Conservation (phyloP, 345 rosid species). For the Mallotus nudiflorus region DNA sequence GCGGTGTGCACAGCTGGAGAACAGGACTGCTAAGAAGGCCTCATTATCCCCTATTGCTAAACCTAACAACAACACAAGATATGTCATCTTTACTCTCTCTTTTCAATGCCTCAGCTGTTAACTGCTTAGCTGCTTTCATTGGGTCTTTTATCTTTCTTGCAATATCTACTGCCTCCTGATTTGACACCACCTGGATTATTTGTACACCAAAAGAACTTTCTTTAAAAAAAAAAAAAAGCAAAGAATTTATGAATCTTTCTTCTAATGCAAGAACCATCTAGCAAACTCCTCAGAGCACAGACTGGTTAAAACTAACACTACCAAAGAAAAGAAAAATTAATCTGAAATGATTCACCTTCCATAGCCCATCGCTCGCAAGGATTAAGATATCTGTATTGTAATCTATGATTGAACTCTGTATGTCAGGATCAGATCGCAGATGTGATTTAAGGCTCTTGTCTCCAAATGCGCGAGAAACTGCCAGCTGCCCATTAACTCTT, state of each 20-base stretch:
- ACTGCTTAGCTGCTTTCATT: conserved; percentile 72
- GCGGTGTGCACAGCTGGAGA: conserved; percentile 18
- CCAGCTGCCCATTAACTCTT: conserved; percentile 73
- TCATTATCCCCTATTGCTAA: conserved; percentile 54
- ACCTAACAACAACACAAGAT: conserved; percentile 71
- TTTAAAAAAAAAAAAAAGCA: background rate
- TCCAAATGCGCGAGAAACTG: conserved; percentile 77
- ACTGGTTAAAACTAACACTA: background rate
- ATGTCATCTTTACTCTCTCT: conserved; percentile 77
- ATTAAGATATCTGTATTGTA: conserved; percentile 43
- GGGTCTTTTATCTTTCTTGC: conserved; percentile 72
- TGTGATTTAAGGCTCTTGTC: conserved; percentile 73
- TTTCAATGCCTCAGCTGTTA: conserved; percentile 59
- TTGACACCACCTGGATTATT: conserved; percentile 60
- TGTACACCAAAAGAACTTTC: no score
- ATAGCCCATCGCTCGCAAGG: conserved; percentile 74
- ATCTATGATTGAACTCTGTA: conserved; percentile 39
- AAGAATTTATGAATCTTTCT: background rate
- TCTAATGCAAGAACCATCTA: background rate
- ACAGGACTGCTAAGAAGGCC: conserved; percentile 10
- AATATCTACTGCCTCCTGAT: conserved; percentile 76
- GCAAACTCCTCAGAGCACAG: no score
- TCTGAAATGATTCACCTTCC: conserved; percentile 51
- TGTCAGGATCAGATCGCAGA: conserved; percentile 63
- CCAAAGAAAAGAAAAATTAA: background rate